These are phyloP conservation scores for Solanum habrochaites DNA, from an alignment of 257 asterid genomes.

Conservation along the genomic window DNA sequence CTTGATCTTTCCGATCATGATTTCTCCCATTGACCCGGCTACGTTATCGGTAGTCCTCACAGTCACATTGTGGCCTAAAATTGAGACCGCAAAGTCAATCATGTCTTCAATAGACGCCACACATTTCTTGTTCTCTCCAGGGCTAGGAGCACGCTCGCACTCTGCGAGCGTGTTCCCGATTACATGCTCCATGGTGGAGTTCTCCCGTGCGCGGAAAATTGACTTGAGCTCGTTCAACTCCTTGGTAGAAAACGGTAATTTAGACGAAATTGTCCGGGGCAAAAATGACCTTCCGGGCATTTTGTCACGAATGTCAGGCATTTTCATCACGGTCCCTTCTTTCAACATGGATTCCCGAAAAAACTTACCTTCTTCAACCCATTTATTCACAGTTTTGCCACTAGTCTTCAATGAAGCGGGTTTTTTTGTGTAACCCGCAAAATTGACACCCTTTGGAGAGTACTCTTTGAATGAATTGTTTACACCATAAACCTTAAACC, in stretches of 20 bases:
- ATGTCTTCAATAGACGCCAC: constrained; percentile 68
- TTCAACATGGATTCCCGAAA: constrained; percentile 55
- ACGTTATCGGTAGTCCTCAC: constrained; percentile 50
- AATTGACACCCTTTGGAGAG: constrained; percentile 56
- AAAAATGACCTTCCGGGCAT: constrained; percentile 83
- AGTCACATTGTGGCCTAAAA: constrained; percentile 34
- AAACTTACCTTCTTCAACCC: constrained; percentile 67
- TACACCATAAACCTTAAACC: constrained; percentile 59
- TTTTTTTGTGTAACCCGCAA: constrained; percentile 45
- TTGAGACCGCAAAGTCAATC: constrained; percentile 49
- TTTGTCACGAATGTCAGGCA: constrained; percentile 68
- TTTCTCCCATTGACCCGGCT: constrained; percentile 35
- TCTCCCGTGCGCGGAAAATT: constrained; percentile 20
- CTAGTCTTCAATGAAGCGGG: neutral
- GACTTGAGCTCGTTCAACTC: constrained; percentile 20
- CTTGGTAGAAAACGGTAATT: constrained; percentile 33
- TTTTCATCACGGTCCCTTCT: constrained; percentile 43
- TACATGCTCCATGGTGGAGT: constrained; percentile 38
- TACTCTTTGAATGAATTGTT: constrained; percentile 63
- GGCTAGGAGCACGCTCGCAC: constrained; percentile 58
- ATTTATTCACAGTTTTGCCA: constrained; percentile 17
- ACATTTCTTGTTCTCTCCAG: constrained; percentile 56
- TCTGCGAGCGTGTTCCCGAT: constrained; percentile 33
- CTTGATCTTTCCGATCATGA: constrained; percentile 46
- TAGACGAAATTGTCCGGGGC: constrained; percentile 47